Evolutionary conservation across 495 filamentous ascomycete genomes (phyloP).

Genomic region (Neurospora sp.): DNA sequence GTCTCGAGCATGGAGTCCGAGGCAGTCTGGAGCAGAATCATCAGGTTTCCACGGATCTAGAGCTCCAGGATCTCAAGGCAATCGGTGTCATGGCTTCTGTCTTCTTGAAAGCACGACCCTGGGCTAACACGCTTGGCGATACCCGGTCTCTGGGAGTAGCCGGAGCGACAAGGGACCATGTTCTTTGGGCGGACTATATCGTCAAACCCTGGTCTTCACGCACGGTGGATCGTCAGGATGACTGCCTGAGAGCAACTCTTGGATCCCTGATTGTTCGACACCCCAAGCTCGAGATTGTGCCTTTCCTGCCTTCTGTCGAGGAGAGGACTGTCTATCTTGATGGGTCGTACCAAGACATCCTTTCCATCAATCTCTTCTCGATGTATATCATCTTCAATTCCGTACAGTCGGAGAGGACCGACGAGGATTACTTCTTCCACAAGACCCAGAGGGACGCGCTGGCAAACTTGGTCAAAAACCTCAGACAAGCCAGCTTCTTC

Average conservation of each 20-base stretch:
- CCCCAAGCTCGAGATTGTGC: constrained; percentile 54
- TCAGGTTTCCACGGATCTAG: constrained; percentile 32
- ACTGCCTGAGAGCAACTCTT: constrained; percentile 59
- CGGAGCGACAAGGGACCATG: not conserved
- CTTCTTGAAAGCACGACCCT: constrained; percentile 70
- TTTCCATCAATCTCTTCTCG: constrained; percentile 77
- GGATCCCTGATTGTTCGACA: constrained; percentile 77
- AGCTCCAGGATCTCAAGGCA: constrained; percentile 63
- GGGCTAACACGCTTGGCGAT: constrained; percentile 42
- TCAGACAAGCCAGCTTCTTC: constrained; percentile 83
- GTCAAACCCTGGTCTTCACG: constrained; percentile 49
- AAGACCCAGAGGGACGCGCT: constrained; percentile 55
- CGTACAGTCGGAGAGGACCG: constrained; percentile 76
- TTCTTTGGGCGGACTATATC: constrained; percentile 61
- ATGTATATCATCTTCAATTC: constrained; percentile 75
- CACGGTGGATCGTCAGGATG: constrained; percentile 42
- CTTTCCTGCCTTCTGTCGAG: constrained; percentile 55
- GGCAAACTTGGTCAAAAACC: constrained; percentile 58
- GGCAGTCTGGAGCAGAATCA: constrained; percentile 6
- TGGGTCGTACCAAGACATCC: constrained; percentile 71
- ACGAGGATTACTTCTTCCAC: constrained; percentile 84
- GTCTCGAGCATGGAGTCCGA: constrained; percentile 33
- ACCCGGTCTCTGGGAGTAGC: constrained; percentile 17
- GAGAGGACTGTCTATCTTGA: constrained; percentile 66
- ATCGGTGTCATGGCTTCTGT: constrained; percentile 58